Base-by-base conservation (phyloP, 192 early-diverging fungal genomes). In the Coemansia sp. region DNA sequence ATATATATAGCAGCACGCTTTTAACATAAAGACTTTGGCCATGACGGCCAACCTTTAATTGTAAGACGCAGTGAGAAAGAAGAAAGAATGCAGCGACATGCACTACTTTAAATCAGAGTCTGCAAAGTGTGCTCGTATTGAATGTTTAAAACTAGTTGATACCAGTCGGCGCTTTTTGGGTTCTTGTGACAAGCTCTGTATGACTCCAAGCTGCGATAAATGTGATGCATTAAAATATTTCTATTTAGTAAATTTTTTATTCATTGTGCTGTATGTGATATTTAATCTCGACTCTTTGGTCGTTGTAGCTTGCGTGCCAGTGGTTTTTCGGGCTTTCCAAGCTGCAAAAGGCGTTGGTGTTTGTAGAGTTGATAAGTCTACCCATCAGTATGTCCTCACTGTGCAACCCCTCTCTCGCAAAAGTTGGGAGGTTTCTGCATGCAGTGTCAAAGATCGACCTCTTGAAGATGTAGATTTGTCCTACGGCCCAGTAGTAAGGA, bases 371-470 rank as follows among this genome's bases (percentile, higher is more conserved):
- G 18, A 50, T 8, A n/a, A 50, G 14, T 10, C 9, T 3, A 10
- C 48, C 48, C 31, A 50, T 34, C 15, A 32, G 22, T 21, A 50
- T 50, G 26, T 50, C 48, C 32, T 50, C 48, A 32, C 48, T 50
- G 19, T 31, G 48, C 17, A 33, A 22, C 10, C 18, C 21, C 4
- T 8, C 27, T 50, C 17, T 50, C n/a, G n/a, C n/a, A n/a, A n/a
- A n/a, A 9, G 27, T 4, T 3, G 32, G 27, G 4, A 50, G 32
- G 18, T 22, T 7, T 8, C 17, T 8, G 17, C 48, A 50, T 29
- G 35, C 35, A 4, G 9, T 34, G 30, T 50, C 48, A 18, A 50
- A 8, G 8, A 50, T 22, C 0, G 48, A 8, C 11, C 48, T 7
- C 13, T 34, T 34, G 9, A 50, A 50, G 2, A 50, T 50, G 19